These are phyloP conservation scores for Calonectria naviculata DNA, from an alignment of 2,329 filamentous ascomycete species.

Conservation along the genomic window DNA sequence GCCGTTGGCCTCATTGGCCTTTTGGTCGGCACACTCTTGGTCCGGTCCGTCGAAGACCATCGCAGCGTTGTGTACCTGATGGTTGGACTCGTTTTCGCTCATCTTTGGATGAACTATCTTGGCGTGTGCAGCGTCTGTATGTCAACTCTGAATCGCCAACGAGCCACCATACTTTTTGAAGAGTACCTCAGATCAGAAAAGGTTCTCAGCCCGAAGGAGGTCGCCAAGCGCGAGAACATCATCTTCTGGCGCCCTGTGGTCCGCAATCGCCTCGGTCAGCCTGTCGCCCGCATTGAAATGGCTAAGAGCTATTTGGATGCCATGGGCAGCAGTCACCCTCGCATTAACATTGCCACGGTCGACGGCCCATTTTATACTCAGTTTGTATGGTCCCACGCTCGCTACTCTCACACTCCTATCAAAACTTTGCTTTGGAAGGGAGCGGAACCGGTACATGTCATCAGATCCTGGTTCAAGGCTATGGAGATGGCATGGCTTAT, in stretches of 20 bases:
- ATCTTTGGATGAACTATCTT: constrained; percentile 86
- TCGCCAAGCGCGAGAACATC: constrained; percentile 73
- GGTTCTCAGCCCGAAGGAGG: constrained; percentile 73
- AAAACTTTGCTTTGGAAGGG: constrained; percentile 49
- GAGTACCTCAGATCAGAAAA: constrained; percentile 60
- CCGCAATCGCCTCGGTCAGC: constrained; percentile 39
- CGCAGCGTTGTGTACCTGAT: constrained; percentile 80
- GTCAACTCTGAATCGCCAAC: constrained; percentile 85
- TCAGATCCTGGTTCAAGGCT: constrained; percentile 51
- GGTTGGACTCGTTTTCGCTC: constrained; percentile 76
- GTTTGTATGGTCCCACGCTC: constrained; percentile 42
- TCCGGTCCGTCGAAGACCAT: constrained; percentile 78
- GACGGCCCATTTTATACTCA: constrained; percentile 44
- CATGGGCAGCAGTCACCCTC: constrained; percentile 30
- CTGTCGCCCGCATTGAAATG: constrained; percentile 52
- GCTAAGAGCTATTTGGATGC: constrained; percentile 55
- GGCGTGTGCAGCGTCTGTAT: constrained; percentile 88
- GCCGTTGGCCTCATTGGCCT: constrained; percentile 91
- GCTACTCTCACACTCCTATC: constrained; percentile 37
- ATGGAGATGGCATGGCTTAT: constrained; percentile 51
- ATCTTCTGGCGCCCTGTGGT: constrained; percentile 57
- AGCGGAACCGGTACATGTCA: constrained; percentile 41
- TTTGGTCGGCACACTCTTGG: constrained; percentile 83
- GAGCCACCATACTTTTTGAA: constrained; percentile 82
- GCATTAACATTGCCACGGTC: constrained; percentile 37